Evolutionary conservation across 495 filamentous ascomycete species (phyloP).

Genomic region (Hyphodiscus hymeniophilus): DNA sequence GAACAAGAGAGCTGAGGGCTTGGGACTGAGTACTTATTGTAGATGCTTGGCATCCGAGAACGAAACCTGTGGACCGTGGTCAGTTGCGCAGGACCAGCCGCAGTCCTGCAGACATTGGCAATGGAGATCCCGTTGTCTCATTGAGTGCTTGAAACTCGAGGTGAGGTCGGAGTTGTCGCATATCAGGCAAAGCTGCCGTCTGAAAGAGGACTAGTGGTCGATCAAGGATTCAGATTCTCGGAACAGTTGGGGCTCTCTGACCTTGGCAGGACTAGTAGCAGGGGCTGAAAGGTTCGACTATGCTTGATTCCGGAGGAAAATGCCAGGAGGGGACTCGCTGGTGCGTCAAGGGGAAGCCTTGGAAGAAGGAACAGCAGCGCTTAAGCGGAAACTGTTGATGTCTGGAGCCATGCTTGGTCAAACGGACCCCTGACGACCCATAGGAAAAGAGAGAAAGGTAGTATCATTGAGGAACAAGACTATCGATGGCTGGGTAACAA

Average conservation of each 20-base stretch:
- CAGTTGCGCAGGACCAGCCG: slow-evolving; percentile 11
- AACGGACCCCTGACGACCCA: slow-evolving; percentile 7
- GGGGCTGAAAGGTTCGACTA: neutral
- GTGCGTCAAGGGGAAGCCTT: neutral
- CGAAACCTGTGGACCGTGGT: slow-evolving; percentile 1
- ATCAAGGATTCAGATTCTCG: slow-evolving; percentile 13
- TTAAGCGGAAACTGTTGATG: slow-evolving; percentile 21
- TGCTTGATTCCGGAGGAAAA: slow-evolving; percentile 6
- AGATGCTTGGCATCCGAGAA: slow-evolving; percentile 17
- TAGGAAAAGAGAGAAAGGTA: neutral
- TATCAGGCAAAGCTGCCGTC: slow-evolving; percentile 13
- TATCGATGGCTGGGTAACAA: too few species aligned
- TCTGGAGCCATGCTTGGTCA: slow-evolving; percentile 13
- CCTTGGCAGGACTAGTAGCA: neutral
- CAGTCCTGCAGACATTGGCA: slow-evolving; percentile 19
- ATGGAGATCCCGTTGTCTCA: slow-evolving; percentile 29
- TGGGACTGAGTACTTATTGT: slow-evolving; percentile 21
- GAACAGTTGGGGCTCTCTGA: slow-evolving; percentile 7
- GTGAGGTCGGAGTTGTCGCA: slow-evolving; percentile 27
- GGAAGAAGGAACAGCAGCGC: neutral
- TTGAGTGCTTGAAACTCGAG: slow-evolving; percentile 28
- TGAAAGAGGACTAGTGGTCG: slow-evolving; percentile 13
- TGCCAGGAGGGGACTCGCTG: neutral
- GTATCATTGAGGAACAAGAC: neutral
- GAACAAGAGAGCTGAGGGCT: slow-evolving; percentile 7